These are phyloP conservation scores for Verticillium isaacii DNA, from an alignment of 2,329 filamentous ascomycete species.

Conservation along the genomic window DNA sequence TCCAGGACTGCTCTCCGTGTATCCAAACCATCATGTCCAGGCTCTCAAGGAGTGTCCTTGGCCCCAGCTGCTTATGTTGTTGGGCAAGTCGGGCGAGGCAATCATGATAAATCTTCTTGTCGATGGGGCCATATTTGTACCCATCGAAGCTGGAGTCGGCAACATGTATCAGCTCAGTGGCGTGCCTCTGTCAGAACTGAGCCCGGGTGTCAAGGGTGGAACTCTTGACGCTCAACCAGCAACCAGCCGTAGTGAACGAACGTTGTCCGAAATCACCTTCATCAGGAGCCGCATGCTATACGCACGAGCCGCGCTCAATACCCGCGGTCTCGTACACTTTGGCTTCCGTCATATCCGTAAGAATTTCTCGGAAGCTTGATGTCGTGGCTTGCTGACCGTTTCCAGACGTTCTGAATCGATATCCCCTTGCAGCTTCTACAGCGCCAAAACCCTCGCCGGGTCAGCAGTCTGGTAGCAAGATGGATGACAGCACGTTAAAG, in stretches of 20 bases:
- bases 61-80: slow-evolving; percentile 66
- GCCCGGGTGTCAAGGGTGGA: slow-evolving; percentile 16
- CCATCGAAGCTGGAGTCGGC: slow-evolving; percentile 51
- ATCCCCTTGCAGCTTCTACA: slow-evolving; percentile 22
- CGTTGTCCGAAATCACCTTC: slow-evolving; percentile 62
- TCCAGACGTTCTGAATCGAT: slow-evolving; percentile 77
- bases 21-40: slow-evolving; percentile 66
- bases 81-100: slow-evolving; percentile 70
- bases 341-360: slow-evolving; percentile 79
- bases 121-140: slow-evolving; percentile 70
- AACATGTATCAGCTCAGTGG: slow-evolving; percentile 78
- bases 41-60: slow-evolving; percentile 67
- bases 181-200: slow-evolving; percentile 44
- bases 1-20: slow-evolving; percentile 59
- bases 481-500: slow-evolving; percentile 51
- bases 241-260: neutral
- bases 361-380: slow-evolving; percentile 21
- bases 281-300: slow-evolving; percentile 85
- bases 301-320: slow-evolving; percentile 66
- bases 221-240: neutral
- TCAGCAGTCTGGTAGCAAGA: neutral
- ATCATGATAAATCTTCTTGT: slow-evolving; percentile 75
- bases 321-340: slow-evolving; percentile 61
- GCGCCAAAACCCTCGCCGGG: neutral
- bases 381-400: slow-evolving; percentile 10